phyloP scores from a whole-genome alignment of 331 rosid genomes.

The Ulmus americana region DNA sequence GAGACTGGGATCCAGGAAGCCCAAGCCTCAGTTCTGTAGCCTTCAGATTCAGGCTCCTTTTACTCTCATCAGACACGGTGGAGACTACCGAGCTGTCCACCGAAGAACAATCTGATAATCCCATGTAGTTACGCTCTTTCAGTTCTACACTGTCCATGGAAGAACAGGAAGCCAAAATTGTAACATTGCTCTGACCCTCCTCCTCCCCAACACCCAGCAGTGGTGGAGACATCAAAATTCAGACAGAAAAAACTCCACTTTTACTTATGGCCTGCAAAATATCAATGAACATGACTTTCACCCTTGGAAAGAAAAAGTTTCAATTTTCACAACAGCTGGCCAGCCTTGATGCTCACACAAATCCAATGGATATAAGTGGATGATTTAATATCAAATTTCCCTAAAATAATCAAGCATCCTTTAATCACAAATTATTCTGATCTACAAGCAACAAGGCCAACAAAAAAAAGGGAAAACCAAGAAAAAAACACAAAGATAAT shows the following conservation, averaged over 20 bases:
- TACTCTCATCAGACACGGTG: slow-evolving; percentile 34
- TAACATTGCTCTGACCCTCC: slow-evolving; percentile 57
- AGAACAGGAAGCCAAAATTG: slow-evolving; percentile 51
- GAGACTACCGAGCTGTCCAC: slow-evolving; percentile 58
- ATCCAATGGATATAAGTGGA: background rate
- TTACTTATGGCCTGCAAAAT: slow-evolving; percentile 28
- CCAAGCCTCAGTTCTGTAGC: slow-evolving; percentile 86
- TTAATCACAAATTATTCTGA: slow-evolving; percentile 18
- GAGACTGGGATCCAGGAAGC: slow-evolving; percentile 77
- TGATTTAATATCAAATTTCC: slow-evolving; percentile 15
- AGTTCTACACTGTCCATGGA: slow-evolving; percentile 48
- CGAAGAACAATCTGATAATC: slow-evolving; percentile 65
- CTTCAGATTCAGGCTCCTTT: slow-evolving; percentile 53
- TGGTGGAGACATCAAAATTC: slow-evolving; percentile 55
- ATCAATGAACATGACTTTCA: background rate
- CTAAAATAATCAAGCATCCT: slow-evolving; percentile 20
- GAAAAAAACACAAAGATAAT: background rate
- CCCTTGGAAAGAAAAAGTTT: background rate
- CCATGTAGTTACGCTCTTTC: slow-evolving; percentile 74
- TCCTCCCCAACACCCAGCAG: slow-evolving; percentile 51
- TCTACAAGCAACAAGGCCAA: slow-evolving; percentile 16
- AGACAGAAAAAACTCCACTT: slow-evolving; percentile 20
- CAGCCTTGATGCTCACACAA: slow-evolving; percentile 18
- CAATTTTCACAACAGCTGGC: slow-evolving; percentile 21
- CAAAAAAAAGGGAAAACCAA: background rate